Conservation (phyloP, 768 basidiomycete species). For the Rubroboletus pulcherrimus region DNA sequence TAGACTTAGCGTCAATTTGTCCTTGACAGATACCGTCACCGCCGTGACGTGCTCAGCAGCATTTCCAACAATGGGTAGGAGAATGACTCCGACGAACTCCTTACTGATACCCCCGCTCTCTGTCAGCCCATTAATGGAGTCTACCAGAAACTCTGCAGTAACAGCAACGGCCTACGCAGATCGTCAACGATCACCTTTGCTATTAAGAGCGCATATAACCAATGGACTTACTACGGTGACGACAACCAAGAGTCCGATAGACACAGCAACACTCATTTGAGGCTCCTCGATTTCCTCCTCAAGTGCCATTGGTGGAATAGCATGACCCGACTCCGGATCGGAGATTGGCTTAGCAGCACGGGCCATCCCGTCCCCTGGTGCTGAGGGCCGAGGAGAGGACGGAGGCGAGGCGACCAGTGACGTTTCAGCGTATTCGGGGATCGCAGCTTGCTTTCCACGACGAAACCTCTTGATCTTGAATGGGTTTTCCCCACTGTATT, state of each 20-base stretch:
- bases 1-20: slow-evolving; percentile 82
- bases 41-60: slow-evolving; percentile 92
- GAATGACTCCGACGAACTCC: slow-evolving; percentile 83
- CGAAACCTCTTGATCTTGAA: slow-evolving; percentile 24
- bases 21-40: slow-evolving; percentile 86
- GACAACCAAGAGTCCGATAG: slow-evolving; percentile 46
- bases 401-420: slow-evolving; percentile 4
- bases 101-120: slow-evolving; percentile 50
- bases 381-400: slow-evolving; percentile 8
- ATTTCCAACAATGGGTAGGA: slow-evolving; percentile 91
- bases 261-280: slow-evolving; percentile 53
- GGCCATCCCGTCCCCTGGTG: neutral
- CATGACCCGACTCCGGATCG: slow-evolving; percentile 12
- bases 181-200: neutral
- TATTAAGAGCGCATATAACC: neutral
- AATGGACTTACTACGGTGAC: slow-evolving; percentile 57
- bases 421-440: slow-evolving; percentile 1
- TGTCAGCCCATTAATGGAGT: slow-evolving; percentile 77
- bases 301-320: neutral
- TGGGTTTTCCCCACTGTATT: slow-evolving; percentile 40
- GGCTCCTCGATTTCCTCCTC: slow-evolving; percentile 40
- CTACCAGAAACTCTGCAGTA: slow-evolving; percentile 68
- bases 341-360: neutral
- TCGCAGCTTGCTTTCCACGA: slow-evolving; percentile 6
- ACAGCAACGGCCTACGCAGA: slow-evolving; percentile 46